phyloP scores from a whole-genome alignment of 2,329 filamentous ascomycete species.

The Diaporthe helianthi region DNA sequence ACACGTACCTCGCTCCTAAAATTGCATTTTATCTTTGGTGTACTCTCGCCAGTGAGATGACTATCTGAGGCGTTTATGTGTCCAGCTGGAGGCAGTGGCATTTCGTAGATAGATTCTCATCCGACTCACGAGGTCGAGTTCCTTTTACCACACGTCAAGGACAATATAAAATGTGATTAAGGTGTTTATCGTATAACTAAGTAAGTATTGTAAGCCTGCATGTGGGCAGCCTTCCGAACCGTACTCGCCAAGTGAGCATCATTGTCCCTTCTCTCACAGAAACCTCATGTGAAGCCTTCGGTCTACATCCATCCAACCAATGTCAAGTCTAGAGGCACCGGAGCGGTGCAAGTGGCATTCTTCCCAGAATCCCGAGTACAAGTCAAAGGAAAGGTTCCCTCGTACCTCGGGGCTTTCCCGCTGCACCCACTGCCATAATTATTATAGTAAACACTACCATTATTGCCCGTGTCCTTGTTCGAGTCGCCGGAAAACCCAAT shows the following conservation, averaged over 20 bases:
- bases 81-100: not conserved
- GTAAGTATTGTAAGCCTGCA: no score
- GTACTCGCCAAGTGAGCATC: no score
- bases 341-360: conserved; percentile 31
- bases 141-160: no score
- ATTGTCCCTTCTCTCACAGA: no score
- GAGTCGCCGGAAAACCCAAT: conserved; percentile 26
- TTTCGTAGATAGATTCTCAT: not conserved
- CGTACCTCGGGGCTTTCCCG: conserved; percentile 9
- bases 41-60: no score
- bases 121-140: not conserved
- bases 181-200: not conserved
- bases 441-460: conserved; percentile 26
- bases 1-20: no score
- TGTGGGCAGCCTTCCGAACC: no score
- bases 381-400: conserved; percentile 25
- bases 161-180: not conserved
- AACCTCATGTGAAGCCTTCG: no score
- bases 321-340: conserved; percentile 25
- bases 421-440: not conserved
- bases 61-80: no score
- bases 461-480: conserved; percentile 23
- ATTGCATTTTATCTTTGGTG: no score
- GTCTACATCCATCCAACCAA: conserved; percentile 1
- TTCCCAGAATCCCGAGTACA: conserved; percentile 26